Evolutionary conservation across 73 alveolate genomes (phyloP).

Genomic region (Stentor roeselii): DNA sequence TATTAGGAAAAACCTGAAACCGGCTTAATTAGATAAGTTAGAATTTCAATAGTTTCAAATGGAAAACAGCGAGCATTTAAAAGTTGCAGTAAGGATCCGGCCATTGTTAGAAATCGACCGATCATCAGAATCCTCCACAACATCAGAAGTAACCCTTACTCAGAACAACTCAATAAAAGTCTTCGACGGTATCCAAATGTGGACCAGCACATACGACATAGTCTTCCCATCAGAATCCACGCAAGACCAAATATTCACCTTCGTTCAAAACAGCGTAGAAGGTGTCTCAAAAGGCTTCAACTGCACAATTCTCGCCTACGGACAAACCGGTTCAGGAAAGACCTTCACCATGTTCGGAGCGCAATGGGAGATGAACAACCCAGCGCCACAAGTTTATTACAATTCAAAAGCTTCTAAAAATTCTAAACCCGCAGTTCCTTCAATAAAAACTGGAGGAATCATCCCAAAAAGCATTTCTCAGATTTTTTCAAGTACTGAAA

Average conservation of each 20-base stretch:
- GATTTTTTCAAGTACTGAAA: constrained; percentile 67
- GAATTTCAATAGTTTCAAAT: no score
- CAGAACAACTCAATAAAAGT: constrained; percentile 52
- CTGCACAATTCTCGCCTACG: constrained; percentile 92
- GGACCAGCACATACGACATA: constrained; percentile 69
- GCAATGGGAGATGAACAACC: constrained; percentile 47
- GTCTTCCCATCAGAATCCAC: constrained; percentile 63
- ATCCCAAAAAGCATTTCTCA: constrained; percentile 88
- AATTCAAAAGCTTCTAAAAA: neutral
- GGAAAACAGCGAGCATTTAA: constrained; percentile 33
- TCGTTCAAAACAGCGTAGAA: constrained; percentile 51
- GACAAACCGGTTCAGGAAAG: constrained; percentile 99
- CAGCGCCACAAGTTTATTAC: constrained; percentile 19
- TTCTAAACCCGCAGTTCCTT: neutral
- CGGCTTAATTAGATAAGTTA: neutral
- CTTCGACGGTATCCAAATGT: constrained; percentile 36
- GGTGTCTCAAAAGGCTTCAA: constrained; percentile 87
- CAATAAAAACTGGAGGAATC: constrained; percentile 49
- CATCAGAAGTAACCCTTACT: neutral
- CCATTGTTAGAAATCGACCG: constrained; percentile 34
- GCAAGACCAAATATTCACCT: constrained; percentile 68
- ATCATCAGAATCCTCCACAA: neutral
- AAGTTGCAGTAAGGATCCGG: constrained; percentile 51
- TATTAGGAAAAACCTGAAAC: neutral
- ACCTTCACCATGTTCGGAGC: constrained; percentile 94